Evolutionary conservation across 2,329 filamentous ascomycete species (phyloP).

Genomic region (Penicillium sp.): DNA sequence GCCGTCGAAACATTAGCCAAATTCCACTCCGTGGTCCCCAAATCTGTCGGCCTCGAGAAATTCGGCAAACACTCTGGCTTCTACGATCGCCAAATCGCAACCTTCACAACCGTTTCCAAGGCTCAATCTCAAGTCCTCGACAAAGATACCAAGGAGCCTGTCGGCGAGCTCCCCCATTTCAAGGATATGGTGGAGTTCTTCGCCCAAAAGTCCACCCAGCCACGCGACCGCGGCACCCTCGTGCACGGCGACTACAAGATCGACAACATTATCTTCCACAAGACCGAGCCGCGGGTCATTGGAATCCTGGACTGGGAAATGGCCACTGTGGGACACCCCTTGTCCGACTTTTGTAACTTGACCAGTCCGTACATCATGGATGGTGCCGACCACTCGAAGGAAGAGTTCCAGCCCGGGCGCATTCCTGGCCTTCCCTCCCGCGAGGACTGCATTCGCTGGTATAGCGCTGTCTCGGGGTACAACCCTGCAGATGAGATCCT

Average conservation of each 20-base stretch:
- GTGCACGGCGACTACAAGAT: slow-evolving; percentile 98
- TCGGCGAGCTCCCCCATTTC: slow-evolving; percentile 83
- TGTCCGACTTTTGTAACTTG: slow-evolving; percentile 87
- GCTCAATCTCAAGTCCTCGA: slow-evolving; percentile 77
- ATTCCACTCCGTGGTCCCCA: slow-evolving; percentile 74
- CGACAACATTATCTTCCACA: slow-evolving; percentile 86
- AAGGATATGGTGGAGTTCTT: slow-evolving; percentile 80
- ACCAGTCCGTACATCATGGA: slow-evolving; percentile 44
- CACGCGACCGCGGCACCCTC: slow-evolving; percentile 73
- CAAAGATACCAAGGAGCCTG: slow-evolving; percentile 71
- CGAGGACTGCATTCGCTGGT: slow-evolving; percentile 65
- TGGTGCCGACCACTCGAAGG: slow-evolving; percentile 38
- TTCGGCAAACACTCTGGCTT: slow-evolving; percentile 78
- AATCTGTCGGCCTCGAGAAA: slow-evolving; percentile 64
- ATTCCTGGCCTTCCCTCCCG: slow-evolving; percentile 67
- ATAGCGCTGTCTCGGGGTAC: slow-evolving; percentile 69
- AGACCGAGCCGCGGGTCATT: slow-evolving; percentile 82
- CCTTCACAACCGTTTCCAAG: slow-evolving; percentile 75
- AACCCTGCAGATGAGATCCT: slow-evolving; percentile 60
- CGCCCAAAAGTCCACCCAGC: slow-evolving; percentile 66
- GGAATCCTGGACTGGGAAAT: slow-evolving; percentile 98
- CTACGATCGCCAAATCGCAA: slow-evolving; percentile 82
- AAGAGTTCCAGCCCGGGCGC: slow-evolving; percentile 61
- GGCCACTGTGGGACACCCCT: slow-evolving; percentile 94
- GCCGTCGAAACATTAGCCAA: slow-evolving; percentile 81